A percentile compares a stretch with the other conserved stretches of the same genome.
Conservation (phyloP, 495 filamentous ascomycete genomes). For the Penicillium verhagenii region DNA sequence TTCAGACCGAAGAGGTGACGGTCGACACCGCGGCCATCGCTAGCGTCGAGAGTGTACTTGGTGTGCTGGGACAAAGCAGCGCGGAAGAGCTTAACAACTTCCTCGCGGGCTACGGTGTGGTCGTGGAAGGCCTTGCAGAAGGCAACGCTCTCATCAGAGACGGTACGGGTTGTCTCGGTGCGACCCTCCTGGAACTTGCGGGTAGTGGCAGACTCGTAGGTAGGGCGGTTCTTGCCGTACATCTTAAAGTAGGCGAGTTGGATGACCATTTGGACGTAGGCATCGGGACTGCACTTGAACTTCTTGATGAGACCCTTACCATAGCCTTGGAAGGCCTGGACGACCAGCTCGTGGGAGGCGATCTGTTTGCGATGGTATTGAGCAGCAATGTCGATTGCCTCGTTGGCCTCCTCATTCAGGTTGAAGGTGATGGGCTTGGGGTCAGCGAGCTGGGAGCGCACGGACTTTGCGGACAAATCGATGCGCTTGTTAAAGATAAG, state of each 20-base stretch:
- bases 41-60: constrained; percentile 85
- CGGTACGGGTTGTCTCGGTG: constrained; percentile 91
- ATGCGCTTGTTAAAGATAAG: constrained; percentile 90
- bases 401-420: constrained; percentile 66
- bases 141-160: constrained; percentile 87
- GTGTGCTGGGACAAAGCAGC: constrained; percentile 79
- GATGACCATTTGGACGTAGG: constrained; percentile 98
- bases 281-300: constrained; percentile 97
- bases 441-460: constrained; percentile 83
- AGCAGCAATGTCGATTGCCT: constrained; percentile 72
- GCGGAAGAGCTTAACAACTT: constrained; percentile 71
- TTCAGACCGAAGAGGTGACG: constrained; percentile 96
- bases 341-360: constrained; percentile 81
- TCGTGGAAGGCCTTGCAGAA: constrained; percentile 87
- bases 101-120: constrained; percentile 55
- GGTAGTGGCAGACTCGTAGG: constrained; percentile 95
- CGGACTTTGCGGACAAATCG: constrained; percentile 69
- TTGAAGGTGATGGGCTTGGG: constrained; percentile 75
- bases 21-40: constrained; percentile 91
- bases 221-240: constrained; percentile 96
- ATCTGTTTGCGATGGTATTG: constrained; percentile 78
- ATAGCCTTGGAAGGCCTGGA: constrained; percentile 95
- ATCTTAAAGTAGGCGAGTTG: constrained; percentile 99
- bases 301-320: constrained; percentile 99
- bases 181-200: constrained; percentile 94